Percentiles rank a stretch among this genome's conserved stretches.
Conservation (phyloP, 495 filamentous ascomycete species). For the Choiromyces venosus region DNA sequence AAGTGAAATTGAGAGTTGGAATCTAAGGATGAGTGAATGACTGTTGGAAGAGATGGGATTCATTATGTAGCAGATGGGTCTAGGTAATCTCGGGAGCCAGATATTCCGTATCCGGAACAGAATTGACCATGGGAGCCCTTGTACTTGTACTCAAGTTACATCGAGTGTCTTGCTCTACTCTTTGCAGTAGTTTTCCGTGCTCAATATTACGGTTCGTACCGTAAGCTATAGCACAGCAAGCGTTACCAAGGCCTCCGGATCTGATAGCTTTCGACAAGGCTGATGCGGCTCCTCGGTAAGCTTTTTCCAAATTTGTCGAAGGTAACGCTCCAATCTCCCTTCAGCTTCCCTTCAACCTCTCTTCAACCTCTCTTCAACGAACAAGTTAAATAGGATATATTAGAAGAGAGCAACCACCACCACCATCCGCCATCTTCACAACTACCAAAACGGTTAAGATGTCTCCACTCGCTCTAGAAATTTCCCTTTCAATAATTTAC, state of each 20-base stretch:
- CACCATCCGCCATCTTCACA: not conserved
- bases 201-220: not conserved
- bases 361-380: not conserved
- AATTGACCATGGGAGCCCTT: not conserved
- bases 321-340: not conserved
- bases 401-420: not conserved
- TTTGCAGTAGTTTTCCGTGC: not conserved
- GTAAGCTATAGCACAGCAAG: not conserved
- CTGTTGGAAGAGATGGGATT: not conserved
- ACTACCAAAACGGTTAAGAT: not conserved
- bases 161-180: not conserved
- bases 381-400: not conserved
- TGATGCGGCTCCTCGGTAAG: not conserved
- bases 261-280: not conserved
- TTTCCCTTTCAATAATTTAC: slow-evolving; percentile 38
- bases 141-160: not conserved
- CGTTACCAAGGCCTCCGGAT: not conserved
- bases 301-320: not conserved
- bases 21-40: not conserved
- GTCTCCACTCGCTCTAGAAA: slow-evolving; percentile 30
- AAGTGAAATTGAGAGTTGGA: not conserved
- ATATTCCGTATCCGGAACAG: not conserved
- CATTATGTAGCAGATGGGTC: not conserved
- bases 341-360: not conserved
- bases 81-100: not conserved